These are phyloP conservation scores for Lipomyces sp. DNA, from an alignment of 805 yeast species.

Conservation along the genomic window DNA sequence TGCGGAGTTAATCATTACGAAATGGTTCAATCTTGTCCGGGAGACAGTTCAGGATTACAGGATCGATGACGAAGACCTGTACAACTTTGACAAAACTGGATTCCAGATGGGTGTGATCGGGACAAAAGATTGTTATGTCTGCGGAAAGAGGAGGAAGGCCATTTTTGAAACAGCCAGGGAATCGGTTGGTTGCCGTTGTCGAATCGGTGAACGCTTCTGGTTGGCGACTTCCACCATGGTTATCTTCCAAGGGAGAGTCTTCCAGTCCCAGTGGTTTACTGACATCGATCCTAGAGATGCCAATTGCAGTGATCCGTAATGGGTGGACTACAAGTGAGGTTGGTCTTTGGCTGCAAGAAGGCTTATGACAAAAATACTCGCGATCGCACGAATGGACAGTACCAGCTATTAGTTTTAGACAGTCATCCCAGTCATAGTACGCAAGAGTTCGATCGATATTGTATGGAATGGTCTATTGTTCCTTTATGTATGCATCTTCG, in stretches of 20 bases:
- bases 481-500: conserved; percentile 20
- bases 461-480: conserved; percentile 5
- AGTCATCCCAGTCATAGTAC: conserved; percentile 21
- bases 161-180: conserved; percentile 3
- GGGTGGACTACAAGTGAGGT: conserved; percentile 14
- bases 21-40: conserved; percentile 9
- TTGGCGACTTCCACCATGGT: conserved; percentile 15
- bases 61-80: conserved; percentile 7
- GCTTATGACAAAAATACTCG: conserved; percentile 13
- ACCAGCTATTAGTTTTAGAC: conserved; percentile 19
- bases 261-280: too few relatives aligned
- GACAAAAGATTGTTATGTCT: conserved; percentile 7
- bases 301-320: neutral
- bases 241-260: too few relatives aligned
- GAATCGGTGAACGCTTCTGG: conserved; percentile 21
- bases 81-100: conserved; percentile 17
- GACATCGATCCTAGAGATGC: too few relatives aligned
- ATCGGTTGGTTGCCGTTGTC: conserved; percentile 18
- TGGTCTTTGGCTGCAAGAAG: conserved; percentile 1
- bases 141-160: neutral
- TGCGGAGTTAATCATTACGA: too few relatives aligned
- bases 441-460: conserved; percentile 3
- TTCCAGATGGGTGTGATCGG: conserved; percentile 7
- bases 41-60: neutral
- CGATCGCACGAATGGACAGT: conserved; percentile 11